A percentile compares a stretch with the other conserved stretches of the same genome.
Conservation (phyloP, 768 basidiomycete genomes). For the Tricholoma flavovirens region DNA sequence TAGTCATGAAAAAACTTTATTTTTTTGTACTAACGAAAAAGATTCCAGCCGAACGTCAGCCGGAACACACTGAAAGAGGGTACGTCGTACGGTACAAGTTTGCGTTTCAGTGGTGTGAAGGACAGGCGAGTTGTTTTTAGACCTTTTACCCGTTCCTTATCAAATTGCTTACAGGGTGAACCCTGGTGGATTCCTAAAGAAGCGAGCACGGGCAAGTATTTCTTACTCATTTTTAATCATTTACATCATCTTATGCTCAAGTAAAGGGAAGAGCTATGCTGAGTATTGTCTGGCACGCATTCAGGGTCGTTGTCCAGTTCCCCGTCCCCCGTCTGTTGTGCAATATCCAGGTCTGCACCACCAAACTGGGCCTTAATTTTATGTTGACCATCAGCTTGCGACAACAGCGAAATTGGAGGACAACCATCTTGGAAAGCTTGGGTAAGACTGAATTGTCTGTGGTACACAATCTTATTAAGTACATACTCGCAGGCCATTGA, state of each 20-base stretch:
- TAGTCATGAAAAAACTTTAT: conserved; percentile 4
- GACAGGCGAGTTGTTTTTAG: conserved; percentile 38
- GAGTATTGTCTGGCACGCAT: neutral
- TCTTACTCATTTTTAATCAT: neutral
- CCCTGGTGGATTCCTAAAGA: conserved; percentile 39
- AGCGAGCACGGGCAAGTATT: neutral
- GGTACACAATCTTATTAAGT: neutral
- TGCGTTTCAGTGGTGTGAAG: conserved; percentile 78
- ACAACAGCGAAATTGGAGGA: neutral
- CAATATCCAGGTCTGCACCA: neutral
- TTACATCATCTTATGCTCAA: neutral
- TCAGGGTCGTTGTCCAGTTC: neutral
- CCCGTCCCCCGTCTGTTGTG: neutral
- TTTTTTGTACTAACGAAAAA: neutral
- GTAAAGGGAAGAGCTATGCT: neutral
- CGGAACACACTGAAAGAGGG: conserved; percentile 38
- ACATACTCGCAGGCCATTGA: conserved; percentile 12
- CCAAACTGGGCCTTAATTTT: neutral
- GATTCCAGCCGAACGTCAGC: conserved; percentile 56
- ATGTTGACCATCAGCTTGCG: neutral
- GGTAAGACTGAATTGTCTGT: neutral
- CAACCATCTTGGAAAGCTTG: neutral
- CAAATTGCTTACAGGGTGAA: conserved; percentile 25
- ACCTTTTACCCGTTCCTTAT: neutral
- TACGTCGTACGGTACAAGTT: conserved; percentile 77